phyloP scores from a whole-genome alignment of 1,284 basidiomycete species.

The Microstroma glucosiphilum region DNA sequence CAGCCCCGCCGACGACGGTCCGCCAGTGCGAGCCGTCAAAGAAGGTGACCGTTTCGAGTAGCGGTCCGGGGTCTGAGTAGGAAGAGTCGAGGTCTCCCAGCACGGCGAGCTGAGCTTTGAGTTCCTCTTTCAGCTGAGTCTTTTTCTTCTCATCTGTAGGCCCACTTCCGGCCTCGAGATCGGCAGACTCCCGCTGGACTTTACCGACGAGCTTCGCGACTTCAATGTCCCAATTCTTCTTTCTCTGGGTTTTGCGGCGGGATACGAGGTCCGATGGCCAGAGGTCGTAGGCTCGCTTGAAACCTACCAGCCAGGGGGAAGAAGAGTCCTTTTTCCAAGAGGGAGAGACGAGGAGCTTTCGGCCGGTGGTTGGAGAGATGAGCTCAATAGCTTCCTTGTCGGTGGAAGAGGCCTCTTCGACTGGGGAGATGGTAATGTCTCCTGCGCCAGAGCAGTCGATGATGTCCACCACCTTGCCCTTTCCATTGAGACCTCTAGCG shows the following conservation, averaged over 20 bases:
- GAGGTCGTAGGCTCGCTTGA: conserved; percentile 49
- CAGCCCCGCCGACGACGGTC: conserved; percentile 48
- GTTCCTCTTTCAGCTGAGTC: conserved; percentile 34
- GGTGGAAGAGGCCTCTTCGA: conserved; percentile 18
- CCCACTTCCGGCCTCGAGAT: conserved; percentile 7
- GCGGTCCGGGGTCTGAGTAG: conserved; percentile 47
- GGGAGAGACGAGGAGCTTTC: conserved; percentile 29
- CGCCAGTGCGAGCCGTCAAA: conserved; percentile 51
- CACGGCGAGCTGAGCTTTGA: conserved; percentile 40
- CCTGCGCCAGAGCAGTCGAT: conserved; percentile 50
- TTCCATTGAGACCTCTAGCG: conserved; percentile 44
- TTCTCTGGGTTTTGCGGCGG: conserved; percentile 43
- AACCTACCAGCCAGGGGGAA: not conserved
- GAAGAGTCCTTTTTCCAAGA: not conserved
- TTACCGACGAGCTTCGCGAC: conserved; percentile 37
- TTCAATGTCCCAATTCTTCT: conserved; percentile 44
- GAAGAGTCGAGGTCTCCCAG: conserved; percentile 43
- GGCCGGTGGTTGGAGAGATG: conserved; percentile 42
- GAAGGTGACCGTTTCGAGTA: conserved; percentile 49
- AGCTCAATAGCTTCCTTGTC: conserved; percentile 24
- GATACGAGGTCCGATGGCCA: conserved; percentile 48
- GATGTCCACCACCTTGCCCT: conserved; percentile 50
- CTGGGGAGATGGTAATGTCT: conserved; percentile 29
- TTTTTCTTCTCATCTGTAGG: conserved; percentile 8
- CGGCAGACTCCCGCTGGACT: conserved; percentile 33